Base-by-base conservation (phyloP, 139 green algal species). In the Eudorina sp. region DNA sequence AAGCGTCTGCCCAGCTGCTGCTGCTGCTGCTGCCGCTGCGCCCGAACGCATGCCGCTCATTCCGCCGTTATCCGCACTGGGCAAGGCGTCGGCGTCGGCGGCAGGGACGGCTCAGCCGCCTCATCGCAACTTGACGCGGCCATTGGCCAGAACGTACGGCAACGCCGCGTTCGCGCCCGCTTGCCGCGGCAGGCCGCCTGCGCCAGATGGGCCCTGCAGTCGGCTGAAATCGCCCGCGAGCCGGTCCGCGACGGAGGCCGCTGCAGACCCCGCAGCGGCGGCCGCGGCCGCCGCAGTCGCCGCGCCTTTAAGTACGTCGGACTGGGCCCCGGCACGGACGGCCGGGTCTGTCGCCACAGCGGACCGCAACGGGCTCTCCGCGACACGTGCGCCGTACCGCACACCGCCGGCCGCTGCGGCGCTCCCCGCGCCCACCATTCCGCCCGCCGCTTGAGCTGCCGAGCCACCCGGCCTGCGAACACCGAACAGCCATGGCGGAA, bases 111-210 rank as follows among this genome's bases (percentile, higher is more conserved):
- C n/a, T n/a, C n/a, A n/a, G n/a, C n/a, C n/a, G n/a, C 58, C 16
- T 86, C 80, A 86, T 27, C 80, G 80, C 58, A 86, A 21, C 80
- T 86, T 86, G 4, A 86, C 80, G 4, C 80, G 41, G 2, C 80
- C 80, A 21, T 86, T 86, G 29, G 80, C 79, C 18, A 92, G 92
- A 41, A 90, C 79, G 64, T 90, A 90, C 11, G 85, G 75, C 43
- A 83, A 36, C 43, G 80, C 80, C 29, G 80, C 80, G 31, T 86
- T 86, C 8, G 80, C 80, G n/a, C 80, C 60, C 18, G 31, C 58
- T 43, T 73, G 60, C 38, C 53, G 48, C n/a, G 60, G 9, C 41
- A 86, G 40, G 7, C 60, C 80, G 0, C 21, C 78, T 1, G 55
- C 73, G 41, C 43, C 85, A 23, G 74, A 85, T 23, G 85, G 85